phyloP scores from a whole-genome alignment of 106 monocot species.

The Agapanthus africanus region DNA sequence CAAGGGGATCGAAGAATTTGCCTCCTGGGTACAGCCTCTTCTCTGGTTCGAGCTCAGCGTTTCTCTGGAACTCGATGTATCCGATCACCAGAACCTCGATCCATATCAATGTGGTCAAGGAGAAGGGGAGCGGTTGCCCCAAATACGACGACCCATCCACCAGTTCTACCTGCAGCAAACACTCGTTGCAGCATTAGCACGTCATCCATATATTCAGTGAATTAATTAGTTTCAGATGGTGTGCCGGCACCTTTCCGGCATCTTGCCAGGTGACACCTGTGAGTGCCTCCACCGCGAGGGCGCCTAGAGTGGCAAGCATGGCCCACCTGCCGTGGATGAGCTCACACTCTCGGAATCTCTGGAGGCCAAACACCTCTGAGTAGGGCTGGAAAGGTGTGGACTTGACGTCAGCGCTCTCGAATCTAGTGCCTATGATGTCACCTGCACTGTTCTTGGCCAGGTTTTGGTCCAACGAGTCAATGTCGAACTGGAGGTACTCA shows the following conservation, averaged over 20 bases:
- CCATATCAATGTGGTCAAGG: conserved; percentile 71
- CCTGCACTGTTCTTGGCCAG: conserved; percentile 72
- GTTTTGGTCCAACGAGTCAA: conserved; percentile 97
- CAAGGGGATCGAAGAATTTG: conserved; percentile 85
- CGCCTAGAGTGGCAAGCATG: conserved; percentile 92
- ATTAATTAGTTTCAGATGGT: too few relatives aligned
- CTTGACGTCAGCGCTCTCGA: conserved; percentile 70
- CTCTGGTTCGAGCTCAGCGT: conserved; percentile 87
- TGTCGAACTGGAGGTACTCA: conserved; percentile 87
- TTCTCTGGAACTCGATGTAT: conserved; percentile 99
- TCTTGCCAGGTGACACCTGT: conserved; percentile 98
- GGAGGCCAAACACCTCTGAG: conserved; percentile 85
- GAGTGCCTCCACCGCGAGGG: conserved; percentile 79
- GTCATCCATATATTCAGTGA: too few relatives aligned
- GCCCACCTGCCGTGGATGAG: conserved; percentile 98
- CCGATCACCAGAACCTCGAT: conserved; percentile 91
- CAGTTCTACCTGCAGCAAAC: conserved; percentile 72
- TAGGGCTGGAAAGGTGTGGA: conserved; percentile 94
- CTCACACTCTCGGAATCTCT: conserved; percentile 95
- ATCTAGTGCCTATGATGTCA: conserved; percentile 70
- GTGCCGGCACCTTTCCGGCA: conserved; percentile 99
- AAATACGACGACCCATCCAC: conserved; percentile 84
- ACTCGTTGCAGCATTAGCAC: too few relatives aligned
- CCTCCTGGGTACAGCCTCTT: conserved; percentile 91
- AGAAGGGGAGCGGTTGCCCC: conserved; percentile 89